Base-by-base conservation (phyloP, 345 rosid species). In the Kandelia obovata region DNA sequence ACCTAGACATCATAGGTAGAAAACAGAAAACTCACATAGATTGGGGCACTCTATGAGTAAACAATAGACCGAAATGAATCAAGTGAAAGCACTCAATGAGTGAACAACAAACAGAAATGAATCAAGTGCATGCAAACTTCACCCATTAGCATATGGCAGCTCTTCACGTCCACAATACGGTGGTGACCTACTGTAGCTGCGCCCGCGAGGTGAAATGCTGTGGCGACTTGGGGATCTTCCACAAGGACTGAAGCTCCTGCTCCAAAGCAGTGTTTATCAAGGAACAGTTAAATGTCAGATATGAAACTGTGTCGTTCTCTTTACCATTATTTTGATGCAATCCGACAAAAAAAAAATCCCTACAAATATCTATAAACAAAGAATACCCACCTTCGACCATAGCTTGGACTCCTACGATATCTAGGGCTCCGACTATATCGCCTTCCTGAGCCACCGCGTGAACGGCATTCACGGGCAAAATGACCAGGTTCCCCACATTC, bases 401-500 rank as follows among this genome's bases (percentile, higher is more conserved):
- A 89, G 79, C 92, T 89, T 46, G 97, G 97, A 71, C 97, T 89
- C 64, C 91, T 83, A 53, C 91, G 88, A 75, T 89, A 89, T 75
- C 91, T 80, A 51, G 97, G 96, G 75, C 94, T 89, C 70, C 87
- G 95, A 74, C 97, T 89, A 0, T 92, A 87, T 13, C 89, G 86
- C 71, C 91, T 85, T 71, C 96, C 96, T 0, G 86, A 56, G 30
- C 92, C 91, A 83, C 83, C 90, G 37, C 92, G 97, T 31, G 52
- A 62, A 46, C 89, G 87, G 60, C 97, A 91, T 75, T 91, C 97
- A 73, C 97, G 92, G 5, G 97, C 96, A 83, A 91, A 91, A 72
- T 91, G 97, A 61, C 97, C 97, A 65, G 92, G 83, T 81, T 91
- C 97, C 19, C 95, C 95, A 67, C 97, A 91, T 68, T 91, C 97